Percentiles rank a stretch among this genome's conserved stretches.
Conservation (phyloP, 495 filamentous ascomycete species). For the Apodospora peruviana region DNA sequence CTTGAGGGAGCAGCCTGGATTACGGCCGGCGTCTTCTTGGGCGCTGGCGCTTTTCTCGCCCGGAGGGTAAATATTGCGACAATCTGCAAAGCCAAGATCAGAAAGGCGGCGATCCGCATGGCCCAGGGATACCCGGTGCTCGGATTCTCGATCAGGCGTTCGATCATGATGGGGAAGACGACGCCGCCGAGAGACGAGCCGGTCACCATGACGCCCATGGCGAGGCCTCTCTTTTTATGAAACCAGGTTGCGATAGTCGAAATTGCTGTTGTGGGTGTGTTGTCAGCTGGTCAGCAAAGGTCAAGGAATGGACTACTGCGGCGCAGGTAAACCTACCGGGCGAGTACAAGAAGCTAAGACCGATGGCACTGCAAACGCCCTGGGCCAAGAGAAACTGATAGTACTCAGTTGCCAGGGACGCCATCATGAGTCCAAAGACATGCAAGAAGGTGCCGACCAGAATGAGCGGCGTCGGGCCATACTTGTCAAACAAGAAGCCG, state of each 20-base stretch:
- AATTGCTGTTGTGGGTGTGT: too few species aligned
- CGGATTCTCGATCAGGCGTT: slow-evolving; percentile 41
- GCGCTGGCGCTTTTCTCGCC: neutral
- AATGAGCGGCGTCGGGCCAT: slow-evolving; percentile 56
- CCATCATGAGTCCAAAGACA: slow-evolving; percentile 74
- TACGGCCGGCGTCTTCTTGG: slow-evolving; percentile 16
- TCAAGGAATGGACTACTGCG: too few species aligned
- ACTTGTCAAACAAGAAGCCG: slow-evolving; percentile 59
- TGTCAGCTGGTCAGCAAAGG: too few species aligned
- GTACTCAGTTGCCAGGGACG: slow-evolving; percentile 51
- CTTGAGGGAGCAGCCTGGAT: neutral
- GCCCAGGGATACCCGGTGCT: slow-evolving; percentile 59
- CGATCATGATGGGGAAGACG: slow-evolving; percentile 60
- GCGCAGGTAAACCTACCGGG: slow-evolving; percentile 16
- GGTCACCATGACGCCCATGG: slow-evolving; percentile 56
- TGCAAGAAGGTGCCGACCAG: slow-evolving; percentile 53
- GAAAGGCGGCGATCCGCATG: slow-evolving; percentile 57
- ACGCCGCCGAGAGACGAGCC: slow-evolving; percentile 58
- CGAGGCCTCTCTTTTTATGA: slow-evolving; percentile 55
- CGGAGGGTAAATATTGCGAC: slow-evolving; percentile 36
- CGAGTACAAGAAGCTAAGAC: slow-evolving; percentile 34
- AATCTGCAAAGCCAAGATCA: slow-evolving; percentile 53
- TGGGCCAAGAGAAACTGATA: slow-evolving; percentile 57
- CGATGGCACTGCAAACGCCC: slow-evolving; percentile 38
- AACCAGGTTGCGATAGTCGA: slow-evolving; percentile 47